Evolutionary conservation across 208 protist genomes (phyloP).

Genomic region (Acanthamoeba divionensis): DNA sequence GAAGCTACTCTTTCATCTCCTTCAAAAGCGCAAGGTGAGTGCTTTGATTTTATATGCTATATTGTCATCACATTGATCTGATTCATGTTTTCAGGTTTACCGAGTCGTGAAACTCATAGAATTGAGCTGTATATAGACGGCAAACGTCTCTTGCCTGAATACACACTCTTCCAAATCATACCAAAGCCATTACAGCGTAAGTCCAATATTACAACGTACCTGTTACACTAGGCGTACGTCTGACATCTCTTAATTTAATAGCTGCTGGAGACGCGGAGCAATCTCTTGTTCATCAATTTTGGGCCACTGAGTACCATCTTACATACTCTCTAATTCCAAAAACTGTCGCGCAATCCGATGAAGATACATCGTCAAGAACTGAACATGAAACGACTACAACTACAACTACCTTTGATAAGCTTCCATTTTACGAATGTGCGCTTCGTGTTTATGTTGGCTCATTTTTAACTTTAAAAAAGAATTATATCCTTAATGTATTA

Average conservation of each 20-base stretch:
- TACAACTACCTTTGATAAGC: background rate
- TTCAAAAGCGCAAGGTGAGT: background rate
- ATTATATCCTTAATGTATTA: background rate
- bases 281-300: background rate
- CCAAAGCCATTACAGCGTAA: background rate
- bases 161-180: constrained; percentile 62
- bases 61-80: too few relatives aligned
- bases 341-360: background rate
- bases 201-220: background rate
- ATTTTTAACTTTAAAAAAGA: background rate
- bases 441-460: background rate
- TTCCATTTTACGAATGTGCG: background rate
- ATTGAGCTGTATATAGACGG: constrained; percentile 37
- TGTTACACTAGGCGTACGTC: background rate
- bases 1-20: background rate
- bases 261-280: background rate
- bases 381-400: background rate
- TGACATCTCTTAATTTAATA: background rate
- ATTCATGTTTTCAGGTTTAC: too few relatives aligned
- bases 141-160: background rate
- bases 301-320: background rate
- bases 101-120: background rate
- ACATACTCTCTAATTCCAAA: background rate
- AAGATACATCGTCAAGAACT: background rate
- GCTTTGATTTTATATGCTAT: background rate